Evolutionary conservation across 345 rosid species (phyloP).

Genomic region (Eucalyptus erythrocorys): DNA sequence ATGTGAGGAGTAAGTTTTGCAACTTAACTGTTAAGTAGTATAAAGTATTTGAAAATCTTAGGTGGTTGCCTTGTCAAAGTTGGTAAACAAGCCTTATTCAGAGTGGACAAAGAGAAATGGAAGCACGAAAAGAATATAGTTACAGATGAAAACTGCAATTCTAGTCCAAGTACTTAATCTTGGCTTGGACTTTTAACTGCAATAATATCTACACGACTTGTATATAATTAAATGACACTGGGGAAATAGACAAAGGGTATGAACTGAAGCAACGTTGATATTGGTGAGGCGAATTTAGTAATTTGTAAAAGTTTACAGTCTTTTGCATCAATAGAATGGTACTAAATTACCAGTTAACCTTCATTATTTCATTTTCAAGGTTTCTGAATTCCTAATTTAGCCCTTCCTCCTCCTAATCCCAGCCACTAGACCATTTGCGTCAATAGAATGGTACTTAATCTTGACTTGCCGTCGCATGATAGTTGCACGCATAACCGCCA

Average conservation of each 20-base stretch:
- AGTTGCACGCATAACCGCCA: too few species aligned
- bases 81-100: too few species aligned
- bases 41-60: too few species aligned
- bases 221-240: background rate
- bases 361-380: background rate
- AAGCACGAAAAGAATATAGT: slow-evolving; percentile 36
- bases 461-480: too few species aligned
- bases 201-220: background rate
- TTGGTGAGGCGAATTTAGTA: background rate
- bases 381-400: too few species aligned
- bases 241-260: background rate
- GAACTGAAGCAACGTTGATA: background rate
- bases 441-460: too few species aligned
- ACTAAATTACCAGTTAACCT: background rate
- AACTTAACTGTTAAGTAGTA: too few species aligned
- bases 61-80: too few species aligned
- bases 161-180: slow-evolving; percentile 29
- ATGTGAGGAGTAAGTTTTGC: too few species aligned
- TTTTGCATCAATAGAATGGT: background rate
- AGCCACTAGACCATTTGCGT: background rate
- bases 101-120: slow-evolving; percentile 44
- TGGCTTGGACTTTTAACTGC: background rate
- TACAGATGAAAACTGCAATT: slow-evolving; percentile 45
- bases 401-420: background rate
- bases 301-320: background rate